Evolutionary conservation across 305 asterid species (phyloP), one percentile per base, ranked within the genome.

Genomic region (Rubia balearica): DNA sequence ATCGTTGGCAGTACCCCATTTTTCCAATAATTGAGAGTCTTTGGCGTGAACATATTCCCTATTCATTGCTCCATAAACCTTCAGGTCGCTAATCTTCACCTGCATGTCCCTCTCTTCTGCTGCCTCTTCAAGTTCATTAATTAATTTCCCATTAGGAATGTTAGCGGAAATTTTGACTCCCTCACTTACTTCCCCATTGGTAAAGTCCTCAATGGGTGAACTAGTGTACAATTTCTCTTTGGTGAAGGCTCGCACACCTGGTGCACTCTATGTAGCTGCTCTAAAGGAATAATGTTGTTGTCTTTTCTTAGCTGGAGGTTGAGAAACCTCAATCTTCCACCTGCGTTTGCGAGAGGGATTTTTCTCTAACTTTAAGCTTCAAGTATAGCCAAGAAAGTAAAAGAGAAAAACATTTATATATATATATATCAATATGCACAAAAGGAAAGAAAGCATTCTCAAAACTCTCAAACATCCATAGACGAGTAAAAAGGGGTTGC

Each of bases 21-120:
- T 53, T 17, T 6, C 60, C 7, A 12, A 11, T 12, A 76, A 55
- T 61, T 74, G 90, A 30, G 65, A 74, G 69, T 38, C 41, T 38
- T 38, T 38, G 41, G 41, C 41, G 41, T 71, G 78, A 72, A 81
- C 83, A 13, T 79, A 41, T 14, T 64, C 17, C 33, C 66, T 79
- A 64, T 71, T 69, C 64, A 42, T 55, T 36, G 70, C 24, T 53
- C 69, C 72, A 51, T 83, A 79, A 71, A 79, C 88, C 78, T 76
- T 84, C 77, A 88, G 72, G 73, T 90, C 89, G 81, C 88, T 81
- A 64, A 87, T 85, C 81, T 83, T 86, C 74, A 86, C 70, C 63
- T 84, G 66, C 84, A 84, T 73, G 61, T 83, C 91, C 65, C 73
- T 79, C 66, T 74, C 82, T 73, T 79, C 89, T 53, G 71, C 76